A percentile compares a stretch with the other conserved stretches of the same genome.
These are phyloP conservation scores for Aegle marmelos DNA, from an alignment of 345 rosid species.

Conservation along the genomic window DNA sequence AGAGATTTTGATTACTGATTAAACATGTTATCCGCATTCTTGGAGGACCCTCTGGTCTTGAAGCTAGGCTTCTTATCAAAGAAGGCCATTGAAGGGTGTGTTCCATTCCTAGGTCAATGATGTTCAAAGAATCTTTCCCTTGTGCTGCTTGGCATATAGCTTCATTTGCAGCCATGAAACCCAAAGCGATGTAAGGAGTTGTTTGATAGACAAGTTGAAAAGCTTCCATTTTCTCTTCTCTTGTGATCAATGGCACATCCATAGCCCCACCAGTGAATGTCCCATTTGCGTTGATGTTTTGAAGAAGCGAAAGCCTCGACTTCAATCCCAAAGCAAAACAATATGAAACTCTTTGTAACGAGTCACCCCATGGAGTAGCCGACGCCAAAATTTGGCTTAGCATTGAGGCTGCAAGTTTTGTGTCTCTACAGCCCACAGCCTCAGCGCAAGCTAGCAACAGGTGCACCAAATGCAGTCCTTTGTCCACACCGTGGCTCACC, in stretches of 20 bases:
- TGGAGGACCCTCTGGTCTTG: conserved; percentile 51
- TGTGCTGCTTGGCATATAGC: conserved; percentile 54
- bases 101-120: conserved; percentile 55
- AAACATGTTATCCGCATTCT: conserved; percentile 47
- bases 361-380: conserved; percentile 42
- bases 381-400: conserved; percentile 45
- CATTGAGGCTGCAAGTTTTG: conserved; percentile 42
- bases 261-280: conserved; percentile 28
- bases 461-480: conserved; percentile 67
- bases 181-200: conserved; percentile 61
- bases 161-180: conserved; percentile 63
- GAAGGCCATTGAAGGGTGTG: conserved; percentile 61
- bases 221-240: conserved; percentile 55
- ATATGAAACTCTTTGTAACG: conserved; percentile 57
- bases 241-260: conserved; percentile 22
- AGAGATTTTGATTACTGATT: conserved; percentile 13
- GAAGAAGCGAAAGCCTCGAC: conserved; percentile 46
- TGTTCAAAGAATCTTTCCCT: conserved; percentile 41
- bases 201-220: conserved; percentile 53
- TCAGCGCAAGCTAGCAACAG: conserved; percentile 58
- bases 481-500: conserved; percentile 48
- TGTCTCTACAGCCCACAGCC: conserved; percentile 64
- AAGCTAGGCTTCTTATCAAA: conserved; percentile 47
- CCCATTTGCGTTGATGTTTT: conserved; percentile 37
- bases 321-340: conserved; percentile 56